Evolutionary conservation across 2,329 filamentous ascomycete species (phyloP).

Genomic region (Botrytis sinoallii): DNA sequence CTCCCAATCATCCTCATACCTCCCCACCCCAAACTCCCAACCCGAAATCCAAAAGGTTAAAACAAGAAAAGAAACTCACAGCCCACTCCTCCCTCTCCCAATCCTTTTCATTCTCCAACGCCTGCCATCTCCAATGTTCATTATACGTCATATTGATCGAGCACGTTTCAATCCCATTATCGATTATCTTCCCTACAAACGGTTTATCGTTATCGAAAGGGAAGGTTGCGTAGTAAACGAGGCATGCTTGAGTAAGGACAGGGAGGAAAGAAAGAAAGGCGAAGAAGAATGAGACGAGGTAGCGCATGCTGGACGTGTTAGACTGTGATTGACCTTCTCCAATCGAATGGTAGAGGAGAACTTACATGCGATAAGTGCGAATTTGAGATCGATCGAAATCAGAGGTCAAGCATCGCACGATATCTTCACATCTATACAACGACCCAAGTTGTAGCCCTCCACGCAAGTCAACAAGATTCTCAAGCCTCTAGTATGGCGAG

Average conservation of each 20-base stretch:
- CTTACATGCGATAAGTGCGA: not conserved
- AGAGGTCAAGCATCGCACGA: not conserved
- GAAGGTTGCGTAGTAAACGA: conserved; percentile 23
- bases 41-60: not conserved
- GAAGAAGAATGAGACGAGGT: not conserved
- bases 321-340: too few species aligned
- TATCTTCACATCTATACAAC: not conserved
- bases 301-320: not conserved
- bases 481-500: not conserved
- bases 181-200: conserved; percentile 22
- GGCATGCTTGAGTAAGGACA: conserved; percentile 13
- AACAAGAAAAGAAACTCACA: not conserved
- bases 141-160: conserved; percentile 23
- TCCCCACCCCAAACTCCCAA: not conserved
- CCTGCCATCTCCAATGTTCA: conserved; percentile 18
- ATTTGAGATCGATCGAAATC: not conserved
- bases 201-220: conserved; percentile 22
- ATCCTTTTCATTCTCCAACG: conserved; percentile 2
- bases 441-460: too few species aligned
- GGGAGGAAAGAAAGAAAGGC: conserved; percentile 1
- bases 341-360: too few species aligned
- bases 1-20: not conserved
- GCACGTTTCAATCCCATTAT: conserved; percentile 24
- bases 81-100: conserved; percentile 9
- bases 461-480: not conserved